Evolutionary conservation across 495 filamentous ascomycete species (phyloP), one percentile per base, ranked within the genome.

Genomic region (Neurospora tetraspora): DNA sequence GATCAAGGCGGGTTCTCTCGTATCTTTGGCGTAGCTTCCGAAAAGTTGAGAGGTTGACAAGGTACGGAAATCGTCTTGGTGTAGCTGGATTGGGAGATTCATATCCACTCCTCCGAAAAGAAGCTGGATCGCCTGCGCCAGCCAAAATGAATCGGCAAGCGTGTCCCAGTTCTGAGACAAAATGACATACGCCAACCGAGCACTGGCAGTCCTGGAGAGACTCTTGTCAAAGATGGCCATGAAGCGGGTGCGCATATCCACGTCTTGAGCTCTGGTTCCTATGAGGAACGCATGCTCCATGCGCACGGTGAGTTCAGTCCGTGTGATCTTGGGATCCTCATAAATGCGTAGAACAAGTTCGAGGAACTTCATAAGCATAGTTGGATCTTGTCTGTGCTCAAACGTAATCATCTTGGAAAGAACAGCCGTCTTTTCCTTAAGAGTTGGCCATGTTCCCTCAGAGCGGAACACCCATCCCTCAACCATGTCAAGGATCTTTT

Each of bases 221-320:
- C 92, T 96, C 76, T 90, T 90, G 81, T 98, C 95, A 72, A 98
- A 97, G 74, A 99, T 97, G 31, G 85, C 86, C 88, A 98, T 91
- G 82, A 98, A 98, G 38, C 95, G 91, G 77, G 97, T 97, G 37
- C 96, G 91, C 94, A 98, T 97, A 69, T 97, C 93, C 20, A 98
- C 91, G 79, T 99, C 96, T 76, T 94, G 91, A 7, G 95, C 96
- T 80, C 96, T 84, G 3, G 94, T 95, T 42, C 96, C 96, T 70
- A 99, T 94, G 74, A 99, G 85, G 86, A 99, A 99, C 16, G 96
- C 96, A 80, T 97, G 94, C 82, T 99, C 96, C 85, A 99, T 89
- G 27, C 96, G 88, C 7, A 99, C 96, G 0, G 96, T 98, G 68
- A 99, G 86, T 81, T 99, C 96, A 0, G 96, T 97, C 68, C 95